phyloP scores from a whole-genome alignment of 83 land plant species.

The Thuja plicata region DNA sequence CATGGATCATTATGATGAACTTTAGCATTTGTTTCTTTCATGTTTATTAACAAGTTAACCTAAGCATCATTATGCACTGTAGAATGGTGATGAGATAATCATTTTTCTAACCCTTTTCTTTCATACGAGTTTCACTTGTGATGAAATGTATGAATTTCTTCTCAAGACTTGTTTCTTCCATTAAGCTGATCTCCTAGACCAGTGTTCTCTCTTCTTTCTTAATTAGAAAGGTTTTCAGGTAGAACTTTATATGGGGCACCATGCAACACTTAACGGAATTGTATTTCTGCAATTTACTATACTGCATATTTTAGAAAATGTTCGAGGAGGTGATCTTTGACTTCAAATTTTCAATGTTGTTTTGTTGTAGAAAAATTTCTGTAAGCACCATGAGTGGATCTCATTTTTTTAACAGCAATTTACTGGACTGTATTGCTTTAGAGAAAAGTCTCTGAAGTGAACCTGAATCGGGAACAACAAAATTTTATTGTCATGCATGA shows the following conservation, averaged over 20 bases:
- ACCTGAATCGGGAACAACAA: no score
- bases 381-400: neutral
- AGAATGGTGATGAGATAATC: neutral
- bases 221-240: neutral
- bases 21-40: neutral
- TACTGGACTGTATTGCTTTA: neutral
- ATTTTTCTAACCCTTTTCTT: neutral
- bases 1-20: neutral
- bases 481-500: no score
- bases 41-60: neutral
- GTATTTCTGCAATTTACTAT: neutral
- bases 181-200: neutral
- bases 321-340: neutral
- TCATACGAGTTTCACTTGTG: neutral
- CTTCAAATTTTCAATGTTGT: neutral
- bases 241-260: neutral
- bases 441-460: no score
- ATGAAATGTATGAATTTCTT: neutral
- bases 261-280: neutral
- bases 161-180: neutral
- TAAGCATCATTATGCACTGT: neutral
- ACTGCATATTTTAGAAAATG: neutral
- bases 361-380: neutral
- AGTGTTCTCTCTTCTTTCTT: neutral
- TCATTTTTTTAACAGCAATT: neutral